phyloP scores from a whole-genome alignment of 1,284 basidiomycete genomes.

The Xerocomus subilludens region DNA sequence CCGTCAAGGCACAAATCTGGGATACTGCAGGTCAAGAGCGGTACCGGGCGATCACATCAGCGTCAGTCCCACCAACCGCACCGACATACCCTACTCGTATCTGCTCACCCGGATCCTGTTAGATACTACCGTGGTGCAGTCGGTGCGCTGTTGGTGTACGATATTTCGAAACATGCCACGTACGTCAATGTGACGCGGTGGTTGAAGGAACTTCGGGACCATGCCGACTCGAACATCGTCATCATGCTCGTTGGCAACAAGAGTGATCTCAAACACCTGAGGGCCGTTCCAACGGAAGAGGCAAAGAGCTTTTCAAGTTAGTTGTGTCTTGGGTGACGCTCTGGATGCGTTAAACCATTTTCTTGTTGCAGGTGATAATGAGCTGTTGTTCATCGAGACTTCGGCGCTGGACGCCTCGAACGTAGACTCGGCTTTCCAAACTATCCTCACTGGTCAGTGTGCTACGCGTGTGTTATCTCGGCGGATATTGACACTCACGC shows the following conservation, averaged over 20 bases:
- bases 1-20: constrained; percentile 99
- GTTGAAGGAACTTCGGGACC: constrained; percentile 98
- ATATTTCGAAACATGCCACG: constrained; percentile 95
- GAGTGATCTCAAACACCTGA: constrained; percentile 97
- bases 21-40: constrained; percentile 99
- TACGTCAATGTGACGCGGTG: constrained; percentile 97
- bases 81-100: constrained; percentile 1
- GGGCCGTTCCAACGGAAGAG: constrained; percentile 96
- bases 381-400: constrained; percentile 96
- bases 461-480: constrained; percentile 4
- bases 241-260: constrained; percentile 98
- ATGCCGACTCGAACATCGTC: constrained; percentile 92
- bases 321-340: constrained; percentile 50
- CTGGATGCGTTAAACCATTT: constrained; percentile 8
- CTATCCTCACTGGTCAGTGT: constrained; percentile 87
- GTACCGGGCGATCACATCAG: constrained; percentile 98
- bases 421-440: constrained; percentile 98
- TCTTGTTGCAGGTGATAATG: constrained; percentile 69
- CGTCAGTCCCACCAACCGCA: constrained; percentile 75
- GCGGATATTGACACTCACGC: constrained; percentile 26
- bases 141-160: constrained; percentile 91
- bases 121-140: constrained; percentile 99
- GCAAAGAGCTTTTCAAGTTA: constrained; percentile 86
- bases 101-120: constrained; percentile 16
- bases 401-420: constrained; percentile 99